Base-by-base conservation (phyloP, 2,329 filamentous ascomycete genomes). In the Chaetothyriales sp. region DNA sequence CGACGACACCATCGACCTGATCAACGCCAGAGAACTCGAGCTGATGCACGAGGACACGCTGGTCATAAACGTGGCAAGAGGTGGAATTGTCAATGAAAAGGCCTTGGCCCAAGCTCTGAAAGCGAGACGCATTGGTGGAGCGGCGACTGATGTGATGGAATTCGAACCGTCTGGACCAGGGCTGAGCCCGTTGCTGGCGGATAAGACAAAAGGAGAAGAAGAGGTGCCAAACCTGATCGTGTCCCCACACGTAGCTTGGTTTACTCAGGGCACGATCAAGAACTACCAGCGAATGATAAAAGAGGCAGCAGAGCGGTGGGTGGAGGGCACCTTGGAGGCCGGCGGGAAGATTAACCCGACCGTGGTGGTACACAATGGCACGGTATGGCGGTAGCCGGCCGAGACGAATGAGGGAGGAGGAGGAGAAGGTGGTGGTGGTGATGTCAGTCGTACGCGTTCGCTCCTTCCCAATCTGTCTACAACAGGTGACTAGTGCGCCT, bases 221-320 rank as follows among this genome's bases (percentile, higher is more conserved):
- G 63, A 66, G 48, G 65, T 68, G 18, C 66, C 75, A 10, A 76
- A 76, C 53, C 60, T 79, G 53, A 68, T 74, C 0, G 56, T 75
- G 3, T 53, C 67, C 46, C 74, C 74, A 18, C 75, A 79, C 63
- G 54, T 76, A 42, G 75, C 76, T 1, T 78, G 75, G 75, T 71
- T 69, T 55, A 69, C 73, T 1, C 65, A 68, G 46, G 68, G 63
- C 55, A 77, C 73, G 3, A 64, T 72, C 51, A 62, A 67, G 44
- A 75, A 71, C 42, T 67, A 75, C 43, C 65, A 66, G 10, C 61
- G 62, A 28, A 66, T 70, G 15, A 55, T 73, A 39, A 72, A 69
- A 56, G 61, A 65, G 36, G 76, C 73, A 28, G 63, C 77, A 8
- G 73, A 76, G 57, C 50, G 52, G 28, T 58, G 56, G 56, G 56